Base-by-base conservation (phyloP, 108 stramenopile species). In the Skeletonema menzelii region DNA sequence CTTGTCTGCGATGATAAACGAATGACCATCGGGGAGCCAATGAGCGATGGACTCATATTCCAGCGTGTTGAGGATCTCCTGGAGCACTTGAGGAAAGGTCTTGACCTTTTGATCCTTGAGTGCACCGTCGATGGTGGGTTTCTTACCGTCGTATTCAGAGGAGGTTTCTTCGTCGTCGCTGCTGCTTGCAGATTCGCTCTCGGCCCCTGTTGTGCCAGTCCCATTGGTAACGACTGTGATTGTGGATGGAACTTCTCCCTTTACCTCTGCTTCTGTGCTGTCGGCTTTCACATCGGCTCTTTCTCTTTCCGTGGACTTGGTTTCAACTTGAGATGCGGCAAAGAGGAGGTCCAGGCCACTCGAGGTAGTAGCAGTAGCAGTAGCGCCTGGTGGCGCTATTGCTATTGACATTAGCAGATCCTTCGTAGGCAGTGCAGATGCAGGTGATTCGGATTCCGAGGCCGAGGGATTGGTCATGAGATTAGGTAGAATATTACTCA, bases 1-100 rank as follows among this genome's bases (percentile, higher is more conserved):
- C 62, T 71, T 78, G 59, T 78, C 70, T 15, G 49, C 28, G 27
- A 78, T 65, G 31, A 66, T n/a, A 42, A 78, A 78, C 10, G 27
- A 37, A 19, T 17, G 66, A 11, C 77, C 77, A 22, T 70, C 70
- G 12, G 70, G 70, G 13, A 78, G 59, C 77, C 77, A 78, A 27
- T 72, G 77, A 15, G 71, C 68, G 59, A 37, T 22, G 26, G 42
- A 13, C 34, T 78, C 58, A 27, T 27, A 47, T 2, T 46, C 44
- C 0, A 55, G 40, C 35, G 62, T 63, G 26, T 70, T 70, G 10
- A 78, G 32, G 47, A 78, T 66, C 8, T 59, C 37, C 19, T 78
- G 70, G 2, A 78, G 77, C 15, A 78, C 8, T 27, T 60, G 26
- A n/a, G 77, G 77, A 27, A 78, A 78, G 8, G 44, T 8, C 37